Evolutionary conservation across 805 yeast species (phyloP), one percentile per base, ranked within the genome.

Genomic region (Zygotorulaspora sp.): DNA sequence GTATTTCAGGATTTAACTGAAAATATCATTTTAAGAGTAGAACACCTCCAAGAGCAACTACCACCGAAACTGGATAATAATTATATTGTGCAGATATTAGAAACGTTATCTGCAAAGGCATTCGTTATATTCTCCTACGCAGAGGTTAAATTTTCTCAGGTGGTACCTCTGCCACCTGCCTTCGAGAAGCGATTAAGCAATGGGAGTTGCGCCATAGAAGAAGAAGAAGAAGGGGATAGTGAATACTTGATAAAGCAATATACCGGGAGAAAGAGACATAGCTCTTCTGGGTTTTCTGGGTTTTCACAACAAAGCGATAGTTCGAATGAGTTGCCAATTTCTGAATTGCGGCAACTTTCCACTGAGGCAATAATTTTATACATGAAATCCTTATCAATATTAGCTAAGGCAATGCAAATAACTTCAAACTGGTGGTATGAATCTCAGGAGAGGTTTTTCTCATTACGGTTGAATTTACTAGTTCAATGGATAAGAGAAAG

Each of bases 401-500:
- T 90, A 35, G 90, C 96, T 0, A 77, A 73, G 43, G 95, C 96
- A 0, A 89, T 90, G 94, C 72, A 77, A 34, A 61, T 78, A 27
- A 95, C 96, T 1, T 78, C 89, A 29, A 80, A 72, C 10, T 92
- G 97, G 97, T 92, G 97, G 97, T 72, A 75, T 44, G 63, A 62
- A 24, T 67, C 66, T 22, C 58, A 48, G 55, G 58, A 51, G 58
- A 40, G 67, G 73, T 53, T 55, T 44, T 57, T 66, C 49, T 50
- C 65, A 4, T 62, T 71, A 11, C 69, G 72, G 41, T 63, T 83
- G 50, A 81, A 81, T 56, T 78, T 66, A 5, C 66, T 83, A 32
- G 94, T 88, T 9, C 97, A 92, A 63, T 88, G 96, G 96, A 80
- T 86, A 6, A 73, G 97, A 42, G 88, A 82, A 41, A 74, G 79